phyloP scores from a whole-genome alignment of 1,139 yeast species.

The Saccharomyces hybrid region DNA sequence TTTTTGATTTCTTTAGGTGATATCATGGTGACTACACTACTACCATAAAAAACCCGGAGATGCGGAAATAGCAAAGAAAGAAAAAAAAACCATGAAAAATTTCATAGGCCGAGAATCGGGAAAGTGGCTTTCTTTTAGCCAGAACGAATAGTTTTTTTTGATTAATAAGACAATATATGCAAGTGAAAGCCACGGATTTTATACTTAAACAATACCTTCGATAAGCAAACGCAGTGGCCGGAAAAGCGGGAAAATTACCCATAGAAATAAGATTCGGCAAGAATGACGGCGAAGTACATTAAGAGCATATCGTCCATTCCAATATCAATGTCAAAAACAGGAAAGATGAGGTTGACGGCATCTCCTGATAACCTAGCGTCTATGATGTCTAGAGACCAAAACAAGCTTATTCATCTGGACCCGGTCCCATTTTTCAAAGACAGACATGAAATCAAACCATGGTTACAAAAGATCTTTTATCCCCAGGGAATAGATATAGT shows the following conservation, averaged over 20 bases:
- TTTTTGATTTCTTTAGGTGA: background rate
- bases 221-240: background rate
- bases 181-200: background rate
- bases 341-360: background rate
- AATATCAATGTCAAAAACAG: background rate
- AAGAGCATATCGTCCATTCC: background rate
- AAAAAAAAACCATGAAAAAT: background rate
- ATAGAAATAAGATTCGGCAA: background rate
- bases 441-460: conserved; percentile 51
- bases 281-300: background rate
- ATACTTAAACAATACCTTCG: background rate
- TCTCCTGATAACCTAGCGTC: conserved; percentile 3
- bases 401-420: conserved; percentile 26
- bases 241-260: background rate
- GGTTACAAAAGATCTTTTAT: conserved; percentile 46
- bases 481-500: conserved; percentile 52
- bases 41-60: background rate
- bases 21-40: background rate
- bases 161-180: background rate
- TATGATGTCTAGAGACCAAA: conserved; percentile 6
- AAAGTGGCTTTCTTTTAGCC: background rate
- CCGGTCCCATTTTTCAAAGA: conserved; percentile 35
- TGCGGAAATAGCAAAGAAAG: background rate
- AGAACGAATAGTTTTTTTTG: background rate
- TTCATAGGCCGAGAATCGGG: background rate